Base-by-base conservation (phyloP, 2,329 filamentous ascomycete species). In the Aspergillus aculeatus region DNA sequence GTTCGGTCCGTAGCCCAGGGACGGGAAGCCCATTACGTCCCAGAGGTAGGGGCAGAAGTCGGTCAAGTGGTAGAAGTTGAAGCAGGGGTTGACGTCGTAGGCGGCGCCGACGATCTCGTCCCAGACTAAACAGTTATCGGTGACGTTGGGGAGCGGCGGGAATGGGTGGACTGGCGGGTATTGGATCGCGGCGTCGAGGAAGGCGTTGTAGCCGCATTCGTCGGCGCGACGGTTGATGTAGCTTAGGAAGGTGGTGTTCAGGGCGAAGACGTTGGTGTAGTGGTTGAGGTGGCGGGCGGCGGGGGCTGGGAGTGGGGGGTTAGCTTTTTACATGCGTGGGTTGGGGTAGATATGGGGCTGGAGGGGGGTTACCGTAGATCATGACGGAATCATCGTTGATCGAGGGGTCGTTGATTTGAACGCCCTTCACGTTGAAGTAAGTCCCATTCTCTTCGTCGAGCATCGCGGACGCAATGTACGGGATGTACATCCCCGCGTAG, bases 391-490 rank as follows among this genome's bases (percentile, higher is more conserved):
- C 78, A 11, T 82, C 79, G 11, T 84, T 85, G 19, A 89, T 81
- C 4, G 82, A 80, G 0, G 90, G 89, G 66, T 93, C 89, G 68
- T 92, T 91, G 61, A 94, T 86, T 73, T 91, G 78, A 62, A 90
- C 84, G 1, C 85, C 87, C 31, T 84, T 80, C 5, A 92, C 73
- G 70, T 92, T 83, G 73, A 85, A 92, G 75, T 91, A 87, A 9
- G 77, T 79, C 4, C 79, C 84, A 73, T 92, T 83, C 6, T 90
- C 84, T 53, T 81, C 81, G 57, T 90, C 85, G 63, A 93, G 78
- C 82, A 95, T 90, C 29, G 86, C 86, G 66, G 87, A 84, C 1
- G 88, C 85, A 59, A 93, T 89, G 69, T 91, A 92, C 0, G 89
- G 88, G 2, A 89, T 84, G 66, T 87, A 89, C 66, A 79, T 76